Evolutionary conservation across 805 yeast genomes (phyloP).

Genomic region (Teunomyces aglyptinius): DNA sequence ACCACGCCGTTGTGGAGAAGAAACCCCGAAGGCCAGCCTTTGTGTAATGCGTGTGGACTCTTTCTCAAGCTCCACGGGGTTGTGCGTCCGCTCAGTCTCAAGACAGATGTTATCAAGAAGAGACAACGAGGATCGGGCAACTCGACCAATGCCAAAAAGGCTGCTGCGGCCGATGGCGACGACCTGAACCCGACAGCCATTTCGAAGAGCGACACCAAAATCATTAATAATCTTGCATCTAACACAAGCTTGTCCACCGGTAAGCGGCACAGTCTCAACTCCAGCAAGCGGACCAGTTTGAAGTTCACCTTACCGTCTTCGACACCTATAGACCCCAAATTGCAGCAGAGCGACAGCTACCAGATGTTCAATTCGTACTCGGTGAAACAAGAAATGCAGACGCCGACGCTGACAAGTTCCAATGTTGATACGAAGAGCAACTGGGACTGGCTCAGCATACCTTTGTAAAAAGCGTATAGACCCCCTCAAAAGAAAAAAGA

Average conservation of each 20-base stretch:
- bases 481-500: background rate
- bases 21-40: slow-evolving; percentile 85
- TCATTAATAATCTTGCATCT: slow-evolving; percentile 9
- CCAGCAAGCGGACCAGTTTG: slow-evolving; percentile 4
- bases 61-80: slow-evolving; percentile 94
- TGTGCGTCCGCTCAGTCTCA: slow-evolving; percentile 84
- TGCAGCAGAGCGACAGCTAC: slow-evolving; percentile 3
- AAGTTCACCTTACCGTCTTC: background rate
- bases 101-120: slow-evolving; percentile 89
- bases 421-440: slow-evolving; percentile 12
- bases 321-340: background rate
- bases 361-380: background rate
- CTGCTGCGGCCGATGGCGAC: slow-evolving; percentile 36
- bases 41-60: slow-evolving; percentile 95
- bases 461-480: background rate
- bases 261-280: slow-evolving; percentile 4
- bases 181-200: slow-evolving; percentile 49
- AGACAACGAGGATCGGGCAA: slow-evolving; percentile 60
- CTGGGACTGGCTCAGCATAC: slow-evolving; percentile 48
- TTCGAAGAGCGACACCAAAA: slow-evolving; percentile 12
- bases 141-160: slow-evolving; percentile 13
- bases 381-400: background rate
- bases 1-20: slow-evolving; percentile 96
- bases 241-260: slow-evolving; percentile 2
- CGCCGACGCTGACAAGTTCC: background rate